These are phyloP conservation scores for Lecanoromycetidae sp. DNA, from an alignment of 2,329 filamentous ascomycete species.

Conservation along the genomic window DNA sequence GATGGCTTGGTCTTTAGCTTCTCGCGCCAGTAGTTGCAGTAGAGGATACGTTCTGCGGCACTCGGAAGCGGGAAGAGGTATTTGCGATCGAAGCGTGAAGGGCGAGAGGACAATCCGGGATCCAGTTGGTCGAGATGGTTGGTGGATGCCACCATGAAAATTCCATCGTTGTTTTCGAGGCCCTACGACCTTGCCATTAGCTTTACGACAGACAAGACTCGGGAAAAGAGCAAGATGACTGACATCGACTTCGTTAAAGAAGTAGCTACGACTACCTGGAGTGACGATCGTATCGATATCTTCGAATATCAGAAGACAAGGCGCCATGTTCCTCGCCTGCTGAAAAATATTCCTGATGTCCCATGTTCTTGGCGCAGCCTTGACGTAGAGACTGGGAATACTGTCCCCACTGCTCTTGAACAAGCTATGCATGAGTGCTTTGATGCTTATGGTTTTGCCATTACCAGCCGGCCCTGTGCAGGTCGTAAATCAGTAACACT, in stretches of 20 bases:
- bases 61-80: conserved; percentile 52
- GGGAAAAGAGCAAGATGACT: conserved; percentile 26
- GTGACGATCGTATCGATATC: conserved; percentile 57
- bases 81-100: conserved; percentile 55
- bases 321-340: conserved; percentile 50
- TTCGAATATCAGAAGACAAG: conserved; percentile 60
- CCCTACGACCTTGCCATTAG: background rate
- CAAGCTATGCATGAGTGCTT: conserved; percentile 56
- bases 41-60: conserved; percentile 42
- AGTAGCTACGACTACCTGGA: conserved; percentile 52
- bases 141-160: conserved; percentile 56
- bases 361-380: conserved; percentile 36
- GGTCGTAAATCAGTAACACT: too few relatives aligned
- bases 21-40: conserved; percentile 53
- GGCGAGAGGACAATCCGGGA: conserved; percentile 54
- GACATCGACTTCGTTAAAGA: conserved; percentile 59
- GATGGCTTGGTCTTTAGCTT: conserved; percentile 39
- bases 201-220: background rate
- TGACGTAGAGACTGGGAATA: conserved; percentile 52
- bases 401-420: conserved; percentile 40
- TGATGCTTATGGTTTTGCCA: conserved; percentile 60
- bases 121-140: conserved; percentile 55
- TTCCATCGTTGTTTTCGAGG: conserved; percentile 52
- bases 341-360: conserved; percentile 43
- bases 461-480: conserved; percentile 29